Evolutionary conservation across 768 basidiomycete genomes (phyloP).

Genomic region (Pleurotus tuoliensis): DNA sequence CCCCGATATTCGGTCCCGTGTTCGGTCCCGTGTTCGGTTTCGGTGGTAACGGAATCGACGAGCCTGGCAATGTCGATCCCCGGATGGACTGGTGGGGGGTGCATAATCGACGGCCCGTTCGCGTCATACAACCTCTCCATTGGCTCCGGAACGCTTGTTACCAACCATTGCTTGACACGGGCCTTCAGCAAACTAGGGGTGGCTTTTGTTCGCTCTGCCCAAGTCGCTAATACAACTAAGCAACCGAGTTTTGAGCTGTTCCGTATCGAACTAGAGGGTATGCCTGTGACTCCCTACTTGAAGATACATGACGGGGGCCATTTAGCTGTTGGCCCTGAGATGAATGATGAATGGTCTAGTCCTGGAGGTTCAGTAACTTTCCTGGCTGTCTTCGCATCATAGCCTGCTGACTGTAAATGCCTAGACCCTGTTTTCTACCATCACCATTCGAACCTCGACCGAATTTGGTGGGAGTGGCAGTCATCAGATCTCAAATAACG

Average conservation of each 20-base stretch:
- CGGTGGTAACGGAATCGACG: slow-evolving; percentile 30
- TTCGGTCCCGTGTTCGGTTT: slow-evolving; percentile 35
- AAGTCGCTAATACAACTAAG: slow-evolving; percentile 18
- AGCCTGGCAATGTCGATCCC: slow-evolving; percentile 15
- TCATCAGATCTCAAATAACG: slow-evolving; percentile 18
- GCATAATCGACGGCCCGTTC: slow-evolving; percentile 31
- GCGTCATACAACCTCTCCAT: slow-evolving; percentile 25
- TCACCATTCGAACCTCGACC: slow-evolving; percentile 35
- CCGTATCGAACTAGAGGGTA: slow-evolving; percentile 32
- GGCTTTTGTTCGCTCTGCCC: slow-evolving; percentile 15
- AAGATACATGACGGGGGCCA: slow-evolving; percentile 34
- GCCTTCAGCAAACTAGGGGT: slow-evolving; percentile 20
- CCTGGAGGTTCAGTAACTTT: slow-evolving; percentile 28
- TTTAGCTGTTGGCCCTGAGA: slow-evolving; percentile 28
- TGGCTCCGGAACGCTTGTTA: slow-evolving; percentile 29
- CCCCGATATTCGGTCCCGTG: too few relatives aligned
- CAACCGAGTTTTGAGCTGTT: slow-evolving; percentile 29
- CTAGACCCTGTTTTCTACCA: slow-evolving; percentile 36
- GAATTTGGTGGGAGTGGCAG: slow-evolving; percentile 39
- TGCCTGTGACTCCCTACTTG: slow-evolving; percentile 19
- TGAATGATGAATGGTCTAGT: slow-evolving; percentile 31
- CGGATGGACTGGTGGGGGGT: slow-evolving; percentile 15
- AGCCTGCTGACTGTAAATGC: neutral
- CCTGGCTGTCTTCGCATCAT: neutral
- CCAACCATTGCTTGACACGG: slow-evolving; percentile 30